phyloP scores from a whole-genome alignment of 768 basidiomycete species.

The Hydnomerulius pinastri region DNA sequence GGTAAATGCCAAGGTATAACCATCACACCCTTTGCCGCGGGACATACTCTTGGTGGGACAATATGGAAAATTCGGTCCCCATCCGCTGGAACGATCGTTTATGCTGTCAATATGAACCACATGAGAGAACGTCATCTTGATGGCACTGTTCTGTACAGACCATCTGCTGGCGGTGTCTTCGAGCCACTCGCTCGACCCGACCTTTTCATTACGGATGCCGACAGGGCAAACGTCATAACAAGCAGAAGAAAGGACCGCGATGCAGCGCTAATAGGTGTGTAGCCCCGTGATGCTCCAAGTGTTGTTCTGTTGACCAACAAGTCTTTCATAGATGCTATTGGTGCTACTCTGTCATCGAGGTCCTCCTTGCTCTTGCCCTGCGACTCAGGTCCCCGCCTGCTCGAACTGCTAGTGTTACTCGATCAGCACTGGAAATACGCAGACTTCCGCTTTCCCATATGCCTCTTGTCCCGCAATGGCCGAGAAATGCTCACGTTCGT shows the following conservation, averaged over 20 bases:
- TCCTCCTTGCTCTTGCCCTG: constrained; percentile 89
- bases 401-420: constrained; percentile 92
- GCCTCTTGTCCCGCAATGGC: constrained; percentile 88
- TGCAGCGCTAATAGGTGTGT: constrained; percentile 78
- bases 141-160: constrained; percentile 83
- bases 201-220: constrained; percentile 90
- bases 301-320: neutral
- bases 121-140: constrained; percentile 95
- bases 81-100: constrained; percentile 91
- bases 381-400: constrained; percentile 90
- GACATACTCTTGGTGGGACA: constrained; percentile 93
- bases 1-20: constrained; percentile 92
- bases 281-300: neutral
- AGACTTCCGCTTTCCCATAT: constrained; percentile 82
- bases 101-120: constrained; percentile 95
- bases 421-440: constrained; percentile 98
- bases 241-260: constrained; percentile 91
- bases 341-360: constrained; percentile 76
- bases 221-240: constrained; percentile 78
- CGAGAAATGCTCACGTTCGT: constrained; percentile 94
- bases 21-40: constrained; percentile 93
- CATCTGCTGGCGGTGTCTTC: constrained; percentile 74
- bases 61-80: constrained; percentile 99
- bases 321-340: constrained; percentile 71
- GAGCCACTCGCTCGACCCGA: constrained; percentile 90